Base-by-base conservation (phyloP, 1,139 yeast genomes). In the Blastobotrys raffinosifermentans region DNA sequence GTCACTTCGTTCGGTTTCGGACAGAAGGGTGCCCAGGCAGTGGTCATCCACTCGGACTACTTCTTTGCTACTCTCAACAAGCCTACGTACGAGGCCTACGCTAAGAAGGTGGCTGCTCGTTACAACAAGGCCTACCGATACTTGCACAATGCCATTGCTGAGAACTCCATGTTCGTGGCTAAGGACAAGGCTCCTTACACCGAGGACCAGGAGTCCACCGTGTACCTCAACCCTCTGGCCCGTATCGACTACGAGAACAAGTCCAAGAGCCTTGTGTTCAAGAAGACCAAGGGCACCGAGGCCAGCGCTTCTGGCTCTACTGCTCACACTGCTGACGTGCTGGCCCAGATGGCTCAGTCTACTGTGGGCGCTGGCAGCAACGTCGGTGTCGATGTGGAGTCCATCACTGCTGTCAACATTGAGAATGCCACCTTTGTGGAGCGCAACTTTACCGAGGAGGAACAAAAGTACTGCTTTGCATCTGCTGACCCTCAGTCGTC, bases 1-100 rank as follows among this genome's bases (percentile, higher is more conserved):
- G 79, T 91, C 37, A 91, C 97, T 9, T 91, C 99, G 5, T 91
- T 91, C 63, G 99, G 99, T 63, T 91, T 91, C 64, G 99, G 99
- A 63, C 99, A 91, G 72, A 91, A 91, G 75, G 99, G 99, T 69
- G 98, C 91, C 41, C 94, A 87, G 66, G 95, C 96, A 37, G 67
- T 91, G 62, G 84, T 80, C 43, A 74, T 91, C 48, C 94, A 89
- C 68, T 84, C 96, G 47, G 96, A 91, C 67, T 91, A 87, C 75
- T 74, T 91, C 67, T 86, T 69, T 60, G 94, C 94, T 46, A 77
- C 86, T 29, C 73, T 91, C 60, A 80, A 80, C 59, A 74, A 75
- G 66, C 58, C 68, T 25, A 73, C 81, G 49, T 91, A 86, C 64
- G 70, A 77, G 53, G 66, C 69, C 17, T 91, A 91, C 63, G 77